A percentile compares a stretch with the other conserved stretches of the same genome.
These are phyloP conservation scores for Rubroshorea leprosula DNA, from an alignment of 345 rosid genomes.

Conservation along the genomic window DNA sequence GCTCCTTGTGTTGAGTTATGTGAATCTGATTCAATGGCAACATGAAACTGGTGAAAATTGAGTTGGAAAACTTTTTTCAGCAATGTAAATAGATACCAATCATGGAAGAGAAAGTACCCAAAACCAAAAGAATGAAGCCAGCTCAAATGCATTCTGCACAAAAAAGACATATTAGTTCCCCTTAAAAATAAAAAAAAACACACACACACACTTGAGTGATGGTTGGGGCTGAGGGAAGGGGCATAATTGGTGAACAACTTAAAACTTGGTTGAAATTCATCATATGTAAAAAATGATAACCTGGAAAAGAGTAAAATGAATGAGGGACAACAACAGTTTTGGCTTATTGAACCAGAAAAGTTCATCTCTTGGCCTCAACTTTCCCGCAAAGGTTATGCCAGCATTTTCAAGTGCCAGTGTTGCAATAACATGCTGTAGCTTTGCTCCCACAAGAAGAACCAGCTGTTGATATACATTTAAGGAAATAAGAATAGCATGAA, in stretches of 20 bases:
- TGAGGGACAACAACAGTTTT: conserved; percentile 59
- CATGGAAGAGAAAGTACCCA: conserved; percentile 58
- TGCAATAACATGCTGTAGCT: conserved; percentile 89
- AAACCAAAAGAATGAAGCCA: conserved; percentile 96
- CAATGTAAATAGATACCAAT: conserved; percentile 14
- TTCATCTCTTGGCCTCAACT: conserved; percentile 77
- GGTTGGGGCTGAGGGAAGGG: background rate
- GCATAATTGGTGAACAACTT: background rate
- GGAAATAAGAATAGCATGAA: too few species aligned
- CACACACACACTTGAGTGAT: too few species aligned
- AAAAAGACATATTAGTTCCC: background rate
- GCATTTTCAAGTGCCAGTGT: conserved; percentile 74
- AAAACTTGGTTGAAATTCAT: background rate
- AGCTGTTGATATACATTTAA: conserved; percentile 33
- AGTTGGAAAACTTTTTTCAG: conserved; percentile 1
- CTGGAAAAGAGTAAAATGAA: conserved; percentile 94
- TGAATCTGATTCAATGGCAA: conserved; percentile 4
- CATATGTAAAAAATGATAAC: conserved; percentile 23
- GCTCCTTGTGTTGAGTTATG: too few species aligned
- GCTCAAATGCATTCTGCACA: conserved; percentile 84
- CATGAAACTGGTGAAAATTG: background rate
- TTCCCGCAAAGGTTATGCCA: conserved; percentile 43
- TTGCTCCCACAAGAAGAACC: conserved; percentile 78
- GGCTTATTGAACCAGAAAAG: conserved; percentile 98
- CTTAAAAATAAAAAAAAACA: conserved; percentile 8